Evolutionary conservation across 2,329 filamentous ascomycete genomes (phyloP).

Genomic region (Alternaria brassicae): DNA sequence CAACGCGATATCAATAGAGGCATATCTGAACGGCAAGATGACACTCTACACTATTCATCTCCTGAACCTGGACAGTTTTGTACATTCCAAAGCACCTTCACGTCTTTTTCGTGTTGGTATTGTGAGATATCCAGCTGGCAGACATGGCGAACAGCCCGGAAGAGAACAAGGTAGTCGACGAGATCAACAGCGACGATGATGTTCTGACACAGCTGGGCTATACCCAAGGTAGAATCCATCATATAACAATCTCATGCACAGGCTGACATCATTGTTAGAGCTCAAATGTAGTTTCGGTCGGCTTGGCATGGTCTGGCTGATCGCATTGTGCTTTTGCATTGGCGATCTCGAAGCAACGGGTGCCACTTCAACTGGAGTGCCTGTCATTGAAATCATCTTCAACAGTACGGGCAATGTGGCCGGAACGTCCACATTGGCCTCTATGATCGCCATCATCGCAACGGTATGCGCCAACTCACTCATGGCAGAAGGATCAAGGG

Average conservation of each 20-base stretch:
- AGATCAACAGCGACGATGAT: constrained; percentile 46
- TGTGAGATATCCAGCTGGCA: background rate
- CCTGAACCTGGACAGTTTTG: background rate
- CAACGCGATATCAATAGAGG: constrained; percentile 10
- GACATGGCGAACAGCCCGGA: constrained; percentile 18
- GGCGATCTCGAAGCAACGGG: constrained; percentile 57
- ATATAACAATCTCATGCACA: too few species aligned
- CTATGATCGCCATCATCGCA: constrained; percentile 59
- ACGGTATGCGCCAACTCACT: constrained; percentile 56
- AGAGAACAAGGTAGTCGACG: constrained; percentile 37
- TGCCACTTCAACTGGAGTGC: constrained; percentile 57
- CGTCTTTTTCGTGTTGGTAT: background rate
- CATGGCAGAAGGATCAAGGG: constrained; percentile 57
- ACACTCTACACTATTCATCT: background rate
- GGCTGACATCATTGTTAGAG: constrained; percentile 49
- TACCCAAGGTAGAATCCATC: constrained; percentile 44
- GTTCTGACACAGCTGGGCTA: constrained; percentile 53
- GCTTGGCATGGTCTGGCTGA: constrained; percentile 60
- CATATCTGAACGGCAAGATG: constrained; percentile 2
- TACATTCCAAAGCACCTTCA: background rate
- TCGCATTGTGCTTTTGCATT: constrained; percentile 52
- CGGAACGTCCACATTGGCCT: constrained; percentile 55
- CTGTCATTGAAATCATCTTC: constrained; percentile 62
- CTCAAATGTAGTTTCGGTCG: constrained; percentile 64
- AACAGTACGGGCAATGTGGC: constrained; percentile 56